Percentiles rank a stretch among this genome's conserved stretches.
Evolutionary conservation across 495 filamentous ascomycete genomes (phyloP).

Genomic region (Aspergillus baeticus): DNA sequence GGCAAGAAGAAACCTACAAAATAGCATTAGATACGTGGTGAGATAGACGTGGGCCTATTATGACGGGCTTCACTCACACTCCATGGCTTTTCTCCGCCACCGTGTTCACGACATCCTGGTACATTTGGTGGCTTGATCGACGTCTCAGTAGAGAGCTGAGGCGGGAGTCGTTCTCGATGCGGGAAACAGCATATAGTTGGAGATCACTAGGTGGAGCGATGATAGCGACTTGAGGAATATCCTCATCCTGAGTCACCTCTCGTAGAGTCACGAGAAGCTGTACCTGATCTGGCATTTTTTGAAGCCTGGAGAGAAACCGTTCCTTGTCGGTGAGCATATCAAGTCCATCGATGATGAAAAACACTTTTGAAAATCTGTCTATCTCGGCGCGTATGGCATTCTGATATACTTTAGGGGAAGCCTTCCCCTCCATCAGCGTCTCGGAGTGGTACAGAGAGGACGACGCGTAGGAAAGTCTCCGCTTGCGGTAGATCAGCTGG

Average conservation of each 20-base stretch:
- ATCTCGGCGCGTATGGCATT: conserved; percentile 36
- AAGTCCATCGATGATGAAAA: conserved; percentile 33
- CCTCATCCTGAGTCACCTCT: conserved; percentile 19
- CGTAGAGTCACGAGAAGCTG: conserved; percentile 35
- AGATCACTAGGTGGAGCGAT: conserved; percentile 22
- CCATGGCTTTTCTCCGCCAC: conserved; percentile 29
- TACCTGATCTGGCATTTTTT: conserved; percentile 35
- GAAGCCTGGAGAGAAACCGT: conserved; percentile 29
- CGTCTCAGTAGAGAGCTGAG: conserved; percentile 13
- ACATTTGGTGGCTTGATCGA: conserved; percentile 13
- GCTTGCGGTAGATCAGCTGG: conserved; percentile 34
- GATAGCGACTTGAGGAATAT: conserved; percentile 14
- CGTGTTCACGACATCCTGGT: conserved; percentile 17
- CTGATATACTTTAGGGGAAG: conserved; percentile 32
- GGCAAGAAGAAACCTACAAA: conserved; percentile 33
- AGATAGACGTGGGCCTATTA: no score
- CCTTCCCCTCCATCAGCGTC: conserved; percentile 17
- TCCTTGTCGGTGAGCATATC: conserved; percentile 32
- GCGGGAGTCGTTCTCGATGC: conserved; percentile 13
- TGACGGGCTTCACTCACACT: conserved; percentile 29
- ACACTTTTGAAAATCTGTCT: conserved; percentile 32
- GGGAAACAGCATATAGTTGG: conserved; percentile 17
- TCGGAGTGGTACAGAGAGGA: conserved; percentile 25
- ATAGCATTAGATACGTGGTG: no score
- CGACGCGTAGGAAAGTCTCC: conserved; percentile 22